Conservation (phyloP, 2,329 filamentous ascomycete species). For the Aureobasidium sp. region DNA sequence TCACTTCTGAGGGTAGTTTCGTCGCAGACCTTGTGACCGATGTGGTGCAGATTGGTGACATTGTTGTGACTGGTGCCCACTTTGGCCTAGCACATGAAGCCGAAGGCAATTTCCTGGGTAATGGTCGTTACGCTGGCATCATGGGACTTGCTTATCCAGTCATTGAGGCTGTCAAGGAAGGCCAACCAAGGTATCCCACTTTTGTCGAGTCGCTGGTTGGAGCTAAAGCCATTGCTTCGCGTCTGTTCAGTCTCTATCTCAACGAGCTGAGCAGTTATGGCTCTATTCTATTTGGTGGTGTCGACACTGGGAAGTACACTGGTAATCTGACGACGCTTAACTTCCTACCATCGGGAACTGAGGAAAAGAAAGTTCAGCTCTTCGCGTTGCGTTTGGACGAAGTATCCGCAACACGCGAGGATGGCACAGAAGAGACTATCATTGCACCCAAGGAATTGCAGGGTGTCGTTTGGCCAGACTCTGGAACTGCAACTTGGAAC, state of each 20-base stretch:
- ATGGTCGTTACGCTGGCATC: constrained; percentile 22
- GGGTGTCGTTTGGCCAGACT: constrained; percentile 22
- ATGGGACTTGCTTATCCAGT: constrained; percentile 25
- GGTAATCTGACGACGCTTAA: constrained; percentile 25
- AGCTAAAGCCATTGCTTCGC: constrained; percentile 23
- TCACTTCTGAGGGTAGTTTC: constrained; percentile 1
- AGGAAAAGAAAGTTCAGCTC: too few relatives aligned
- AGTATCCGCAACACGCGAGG: constrained; percentile 20
- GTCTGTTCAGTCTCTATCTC: constrained; percentile 26
- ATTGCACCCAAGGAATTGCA: constrained; percentile 17
- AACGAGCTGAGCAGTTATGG: constrained; percentile 22
- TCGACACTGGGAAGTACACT: constrained; percentile 24
- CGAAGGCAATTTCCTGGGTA: constrained; percentile 19
- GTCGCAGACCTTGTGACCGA: constrained; percentile 20
- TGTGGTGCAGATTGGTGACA: constrained; percentile 22
- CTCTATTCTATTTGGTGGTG: constrained; percentile 27
- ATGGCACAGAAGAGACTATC: constrained; percentile 17
- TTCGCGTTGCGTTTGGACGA: not conserved
- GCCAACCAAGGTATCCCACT: constrained; percentile 21
- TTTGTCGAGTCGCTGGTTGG: constrained; percentile 24
- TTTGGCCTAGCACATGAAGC: constrained; percentile 22
- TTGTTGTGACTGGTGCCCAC: constrained; percentile 21
- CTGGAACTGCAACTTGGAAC: constrained; percentile 23
- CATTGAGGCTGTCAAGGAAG: constrained; percentile 19
- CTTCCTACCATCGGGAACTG: constrained; percentile 14